These are phyloP conservation scores for Firmiana major DNA, from an alignment of 345 rosid species.

Conservation along the genomic window DNA sequence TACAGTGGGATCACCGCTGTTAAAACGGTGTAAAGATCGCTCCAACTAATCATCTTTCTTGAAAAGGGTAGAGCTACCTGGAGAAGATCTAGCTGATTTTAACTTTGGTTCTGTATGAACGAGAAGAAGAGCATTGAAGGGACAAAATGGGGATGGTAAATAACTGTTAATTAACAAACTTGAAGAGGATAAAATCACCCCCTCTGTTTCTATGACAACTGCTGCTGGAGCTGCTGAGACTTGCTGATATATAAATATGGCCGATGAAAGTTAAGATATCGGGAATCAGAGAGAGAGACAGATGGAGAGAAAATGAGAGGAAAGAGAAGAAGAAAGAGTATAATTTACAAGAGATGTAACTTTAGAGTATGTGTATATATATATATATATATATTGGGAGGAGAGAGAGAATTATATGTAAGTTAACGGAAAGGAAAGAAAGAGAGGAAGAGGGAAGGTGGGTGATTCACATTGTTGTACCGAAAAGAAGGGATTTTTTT, in stretches of 20 bases:
- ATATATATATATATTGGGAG: no score
- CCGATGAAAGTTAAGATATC: neutral
- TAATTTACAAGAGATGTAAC: neutral
- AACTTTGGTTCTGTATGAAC: neutral
- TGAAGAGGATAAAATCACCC: neutral
- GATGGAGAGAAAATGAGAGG: neutral
- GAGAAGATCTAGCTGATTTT: neutral
- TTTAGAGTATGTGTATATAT: no score
- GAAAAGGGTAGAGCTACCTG: neutral
- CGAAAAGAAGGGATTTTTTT: neutral
- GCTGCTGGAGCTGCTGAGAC: constrained; percentile 8
- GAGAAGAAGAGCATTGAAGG: neutral
- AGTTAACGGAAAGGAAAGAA: no score
- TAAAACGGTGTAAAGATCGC: constrained; percentile 86
- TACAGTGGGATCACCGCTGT: constrained; percentile 86
- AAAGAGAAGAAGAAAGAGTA: constrained; percentile 6
- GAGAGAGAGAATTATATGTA: no score
- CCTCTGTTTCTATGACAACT: neutral
- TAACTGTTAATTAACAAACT: constrained; percentile 40
- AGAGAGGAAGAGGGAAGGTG: no score
- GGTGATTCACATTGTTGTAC: neutral
- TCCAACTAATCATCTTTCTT: constrained; percentile 55
- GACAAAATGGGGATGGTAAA: constrained; percentile 28
- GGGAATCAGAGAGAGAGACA: neutral
- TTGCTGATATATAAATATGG: neutral